Percentiles rank a stretch among this genome's conserved stretches.
These are phyloP conservation scores for Grifola frondosa DNA, from an alignment of 1,284 basidiomycete species.

Conservation along the genomic window DNA sequence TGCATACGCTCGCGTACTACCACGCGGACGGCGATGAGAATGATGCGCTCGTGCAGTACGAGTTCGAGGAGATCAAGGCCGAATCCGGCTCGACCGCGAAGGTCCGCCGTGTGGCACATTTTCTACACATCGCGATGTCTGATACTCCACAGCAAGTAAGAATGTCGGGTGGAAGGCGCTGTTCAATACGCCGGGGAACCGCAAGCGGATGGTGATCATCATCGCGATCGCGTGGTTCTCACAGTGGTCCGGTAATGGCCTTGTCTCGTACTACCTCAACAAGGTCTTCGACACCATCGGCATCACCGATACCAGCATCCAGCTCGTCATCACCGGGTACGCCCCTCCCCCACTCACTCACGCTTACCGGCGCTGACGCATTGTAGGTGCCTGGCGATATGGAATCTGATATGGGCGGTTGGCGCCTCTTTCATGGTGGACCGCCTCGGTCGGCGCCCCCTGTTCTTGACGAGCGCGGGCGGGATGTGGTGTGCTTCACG, in stretches of 20 bases:
- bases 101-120: conserved; percentile 22
- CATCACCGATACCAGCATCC: conserved; percentile 58
- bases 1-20: conserved; percentile 67
- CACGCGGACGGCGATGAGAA: conserved; percentile 70
- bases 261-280: conserved; percentile 75
- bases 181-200: conserved; percentile 59
- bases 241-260: conserved; percentile 75
- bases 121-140: not conserved
- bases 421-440: conserved; percentile 59
- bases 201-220: conserved; percentile 68
- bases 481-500: conserved; percentile 75
- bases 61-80: conserved; percentile 77
- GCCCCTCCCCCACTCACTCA: too few relatives aligned
- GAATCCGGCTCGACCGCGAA: conserved; percentile 61
- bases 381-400: conserved; percentile 71
- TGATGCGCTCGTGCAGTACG: conserved; percentile 70
- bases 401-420: conserved; percentile 69
- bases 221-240: conserved; percentile 71
- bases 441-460: conserved; percentile 55
- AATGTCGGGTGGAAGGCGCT: conserved; percentile 65
- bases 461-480: conserved; percentile 61
- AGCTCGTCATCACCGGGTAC: conserved; percentile 41
- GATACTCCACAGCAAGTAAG: conserved; percentile 30
- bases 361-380: too few relatives aligned
- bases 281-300: conserved; percentile 71